Conservation (phyloP, 2,329 filamentous ascomycete genomes). For the Alternaria sp. region DNA sequence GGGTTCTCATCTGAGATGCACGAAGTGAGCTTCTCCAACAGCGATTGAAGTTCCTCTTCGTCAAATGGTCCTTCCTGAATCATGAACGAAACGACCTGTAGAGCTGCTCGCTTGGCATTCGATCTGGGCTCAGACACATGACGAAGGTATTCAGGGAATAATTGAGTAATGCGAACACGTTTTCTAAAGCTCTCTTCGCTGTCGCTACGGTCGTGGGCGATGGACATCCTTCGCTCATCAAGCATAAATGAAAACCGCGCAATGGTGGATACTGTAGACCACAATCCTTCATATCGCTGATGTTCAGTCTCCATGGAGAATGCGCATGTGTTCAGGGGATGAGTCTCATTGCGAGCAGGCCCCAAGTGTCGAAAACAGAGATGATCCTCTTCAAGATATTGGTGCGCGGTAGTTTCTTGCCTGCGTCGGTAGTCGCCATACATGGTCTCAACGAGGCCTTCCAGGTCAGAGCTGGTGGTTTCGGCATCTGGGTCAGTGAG, state of each 20-base stretch:
- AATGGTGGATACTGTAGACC: constrained; percentile 50
- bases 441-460: constrained; percentile 73
- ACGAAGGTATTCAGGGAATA: constrained; percentile 51
- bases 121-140: constrained; percentile 43
- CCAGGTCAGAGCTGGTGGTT: constrained; percentile 54
- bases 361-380: constrained; percentile 59
- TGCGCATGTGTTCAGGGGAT: constrained; percentile 36
- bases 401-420: constrained; percentile 57
- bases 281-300: constrained; percentile 38
- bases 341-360: constrained; percentile 34
- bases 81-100: constrained; percentile 63
- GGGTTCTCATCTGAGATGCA: constrained; percentile 73
- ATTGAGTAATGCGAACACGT: constrained; percentile 45
- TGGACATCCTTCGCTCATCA: constrained; percentile 32
- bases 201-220: constrained; percentile 24
- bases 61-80: constrained; percentile 48
- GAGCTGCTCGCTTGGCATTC: constrained; percentile 54
- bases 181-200: constrained; percentile 40
- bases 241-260: constrained; percentile 47
- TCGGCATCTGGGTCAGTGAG: constrained; percentile 34
- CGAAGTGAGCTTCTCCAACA: constrained; percentile 65
- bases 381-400: constrained; percentile 75
- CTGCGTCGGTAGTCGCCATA: constrained; percentile 79
- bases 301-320: constrained; percentile 45
- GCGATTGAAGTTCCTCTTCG: constrained; percentile 60